These are phyloP conservation scores for Ustilago esculenta DNA, from an alignment of 1,284 basidiomycete genomes.

Conservation along the genomic window DNA sequence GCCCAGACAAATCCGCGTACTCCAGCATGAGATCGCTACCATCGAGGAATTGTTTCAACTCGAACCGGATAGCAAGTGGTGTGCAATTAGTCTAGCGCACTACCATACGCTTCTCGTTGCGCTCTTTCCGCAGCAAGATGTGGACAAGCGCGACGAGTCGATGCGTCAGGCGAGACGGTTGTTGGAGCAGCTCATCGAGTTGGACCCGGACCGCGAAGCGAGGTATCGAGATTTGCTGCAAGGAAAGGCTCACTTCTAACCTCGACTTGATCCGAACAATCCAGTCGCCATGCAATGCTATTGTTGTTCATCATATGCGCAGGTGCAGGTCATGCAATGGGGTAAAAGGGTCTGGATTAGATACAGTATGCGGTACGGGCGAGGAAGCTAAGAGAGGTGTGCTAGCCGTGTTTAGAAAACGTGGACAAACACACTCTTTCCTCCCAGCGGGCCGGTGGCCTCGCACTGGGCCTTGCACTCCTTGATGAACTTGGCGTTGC, in stretches of 20 bases:
- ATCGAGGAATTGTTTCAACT: conserved; percentile 88
- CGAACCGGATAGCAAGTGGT: conserved; percentile 91
- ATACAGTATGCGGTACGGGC: background rate
- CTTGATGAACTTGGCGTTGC: conserved; percentile 39
- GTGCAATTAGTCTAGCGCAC: conserved; percentile 55
- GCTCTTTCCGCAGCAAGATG: background rate
- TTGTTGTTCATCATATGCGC: too few species aligned
- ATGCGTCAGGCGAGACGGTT: conserved; percentile 9
- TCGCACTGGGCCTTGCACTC: conserved; percentile 51
- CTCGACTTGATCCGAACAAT: too few species aligned
- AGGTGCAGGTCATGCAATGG: background rate
- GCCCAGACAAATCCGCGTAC: conserved; percentile 1
- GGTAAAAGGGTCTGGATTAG: background rate
- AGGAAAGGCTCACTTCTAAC: conserved; percentile 29
- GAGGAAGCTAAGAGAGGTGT: too few species aligned
- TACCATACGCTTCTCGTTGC: conserved; percentile 26
- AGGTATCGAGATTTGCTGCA: conserved; percentile 55
- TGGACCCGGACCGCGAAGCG: conserved; percentile 54
- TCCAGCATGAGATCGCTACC: conserved; percentile 76
- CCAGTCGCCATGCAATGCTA: too few species aligned
- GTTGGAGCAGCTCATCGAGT: conserved; percentile 29
- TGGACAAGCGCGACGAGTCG: background rate
- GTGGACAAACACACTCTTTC: conserved; percentile 37
- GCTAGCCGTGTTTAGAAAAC: conserved; percentile 22
- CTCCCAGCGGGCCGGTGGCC: conserved; percentile 48